Evolutionary conservation across 139 green algal species (phyloP), one percentile per base, ranked within the genome.

Genomic region (Chlamydomonas incerta): DNA sequence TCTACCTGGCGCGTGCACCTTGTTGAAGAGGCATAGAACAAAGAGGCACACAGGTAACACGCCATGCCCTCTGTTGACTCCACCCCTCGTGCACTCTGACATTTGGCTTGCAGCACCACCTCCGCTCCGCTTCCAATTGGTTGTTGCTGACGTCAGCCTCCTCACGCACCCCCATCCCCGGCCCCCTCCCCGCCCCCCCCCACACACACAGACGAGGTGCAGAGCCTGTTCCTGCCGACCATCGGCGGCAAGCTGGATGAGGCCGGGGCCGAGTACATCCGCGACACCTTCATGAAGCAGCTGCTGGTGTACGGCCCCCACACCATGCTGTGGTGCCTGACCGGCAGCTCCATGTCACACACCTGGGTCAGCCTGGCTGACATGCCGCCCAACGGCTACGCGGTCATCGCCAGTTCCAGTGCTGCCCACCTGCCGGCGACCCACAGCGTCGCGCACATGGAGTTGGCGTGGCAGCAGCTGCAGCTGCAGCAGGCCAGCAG

Each of bases 151-250:
- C 66, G 29, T 23, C 9, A 14, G 14, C 9, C 29, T 41, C 15
- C 66, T 5, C 66, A 29, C 41, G 66, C 66, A 9, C 23, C 13
- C 66, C 29, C 17, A 18, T 46, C n/a, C n/a, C n/a, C n/a, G n/a
- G n/a, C n/a, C n/a, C n/a, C n/a, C n/a, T n/a, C n/a, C n/a, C 52
- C 52, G 52, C 66, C 29, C 29, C 31, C 23, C 29, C 66, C 13
- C 17, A 46, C 29, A 41, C n/a, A 28, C 68, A 2, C 69, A 75
- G 69, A 58, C 69, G 69, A 75, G 69, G 41, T 47, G 72, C 50
- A 80, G 50, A 66, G n/a, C 72, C 72, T 80, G 50, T 66, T 80
- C 72, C 50, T 66, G 72, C 50, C 72, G n/a, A 66, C 50, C 47
- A 47, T 66, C 29, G 50, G 18, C 50, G 72, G 50, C 72, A 46